These are phyloP conservation scores for Geotrichum bryndzae DNA, from an alignment of 1,139 yeast genomes.

Conservation along the genomic window DNA sequence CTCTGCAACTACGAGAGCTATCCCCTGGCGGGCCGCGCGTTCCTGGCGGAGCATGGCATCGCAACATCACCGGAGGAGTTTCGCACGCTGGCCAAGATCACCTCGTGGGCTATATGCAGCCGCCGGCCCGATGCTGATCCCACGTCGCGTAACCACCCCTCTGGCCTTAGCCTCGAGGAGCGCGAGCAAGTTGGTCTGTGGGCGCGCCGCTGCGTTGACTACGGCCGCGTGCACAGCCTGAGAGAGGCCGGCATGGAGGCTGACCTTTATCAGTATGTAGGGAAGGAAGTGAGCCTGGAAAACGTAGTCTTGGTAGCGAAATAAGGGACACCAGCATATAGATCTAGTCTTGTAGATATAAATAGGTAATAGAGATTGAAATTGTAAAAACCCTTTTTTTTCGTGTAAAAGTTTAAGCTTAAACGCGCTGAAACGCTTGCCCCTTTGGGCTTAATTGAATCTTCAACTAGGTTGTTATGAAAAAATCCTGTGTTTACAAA, in stretches of 20 bases:
- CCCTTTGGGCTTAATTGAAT: neutral
- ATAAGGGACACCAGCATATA: neutral
- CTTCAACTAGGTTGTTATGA: neutral
- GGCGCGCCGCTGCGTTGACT: slow-evolving; percentile 68
- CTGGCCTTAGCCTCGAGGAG: slow-evolving; percentile 42
- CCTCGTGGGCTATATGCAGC: slow-evolving; percentile 87
- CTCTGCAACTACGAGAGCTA: slow-evolving; percentile 59
- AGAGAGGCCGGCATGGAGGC: slow-evolving; percentile 36
- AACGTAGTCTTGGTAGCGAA: slow-evolving; percentile 53
- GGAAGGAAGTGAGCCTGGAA: slow-evolving; percentile 56
- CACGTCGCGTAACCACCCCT: slow-evolving; percentile 32
- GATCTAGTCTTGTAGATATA: neutral
- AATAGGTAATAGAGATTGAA: neutral
- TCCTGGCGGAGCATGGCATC: slow-evolving; percentile 29
- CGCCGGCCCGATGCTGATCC: slow-evolving; percentile 32
- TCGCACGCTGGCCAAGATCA: slow-evolving; percentile 52
- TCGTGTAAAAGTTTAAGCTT: neutral
- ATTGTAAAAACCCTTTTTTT: neutral
- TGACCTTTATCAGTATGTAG: slow-evolving; percentile 55
- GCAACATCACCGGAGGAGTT: slow-evolving; percentile 40
- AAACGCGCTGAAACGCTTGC: neutral
- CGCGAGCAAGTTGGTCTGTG: slow-evolving; percentile 55
- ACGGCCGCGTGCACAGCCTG: slow-evolving; percentile 49
- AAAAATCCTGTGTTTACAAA: neutral
- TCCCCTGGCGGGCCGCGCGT: slow-evolving; percentile 42